These are phyloP conservation scores for Citrus mangshanensis DNA, from an alignment of 345 rosid species.

Conservation along the genomic window DNA sequence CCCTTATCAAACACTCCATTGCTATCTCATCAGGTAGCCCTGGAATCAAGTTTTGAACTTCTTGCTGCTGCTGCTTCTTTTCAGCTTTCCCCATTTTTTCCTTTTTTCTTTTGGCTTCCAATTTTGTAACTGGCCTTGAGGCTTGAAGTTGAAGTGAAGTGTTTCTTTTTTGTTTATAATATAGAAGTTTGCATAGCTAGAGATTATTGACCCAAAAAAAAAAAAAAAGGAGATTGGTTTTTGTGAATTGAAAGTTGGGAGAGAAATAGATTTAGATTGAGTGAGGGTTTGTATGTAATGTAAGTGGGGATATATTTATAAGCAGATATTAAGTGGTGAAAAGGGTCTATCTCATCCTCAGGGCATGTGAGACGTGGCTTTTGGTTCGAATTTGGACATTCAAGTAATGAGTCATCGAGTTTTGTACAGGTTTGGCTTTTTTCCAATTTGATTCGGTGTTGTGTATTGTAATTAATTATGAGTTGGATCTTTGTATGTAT, in stretches of 20 bases:
- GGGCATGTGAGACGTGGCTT: background rate
- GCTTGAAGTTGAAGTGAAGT: too few relatives aligned
- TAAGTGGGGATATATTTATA: background rate
- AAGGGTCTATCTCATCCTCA: background rate
- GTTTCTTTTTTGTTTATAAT: too few relatives aligned
- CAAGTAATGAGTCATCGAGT: background rate
- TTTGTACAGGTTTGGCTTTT: background rate
- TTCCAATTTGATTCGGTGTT: background rate
- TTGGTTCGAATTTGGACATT: background rate
- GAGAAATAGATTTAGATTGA: background rate
- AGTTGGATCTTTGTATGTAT: background rate
- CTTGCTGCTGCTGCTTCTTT: background rate
- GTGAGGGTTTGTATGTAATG: background rate
- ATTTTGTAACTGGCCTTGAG: too few relatives aligned
- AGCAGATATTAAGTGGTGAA: background rate
- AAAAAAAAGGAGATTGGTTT: background rate
- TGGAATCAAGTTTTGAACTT: conserved; percentile 33
- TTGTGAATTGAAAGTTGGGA: background rate
- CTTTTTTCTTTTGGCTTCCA: too few relatives aligned
- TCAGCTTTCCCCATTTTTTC: background rate
- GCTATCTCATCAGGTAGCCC: conserved; percentile 52
- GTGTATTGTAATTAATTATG: background rate
- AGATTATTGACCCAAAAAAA: too few relatives aligned
- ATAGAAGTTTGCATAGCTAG: too few relatives aligned
- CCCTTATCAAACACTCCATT: conserved; percentile 46